Percentiles rank a stretch among this genome's conserved stretches.
Evolutionary conservation across 352 stramenopile species (phyloP).

Genomic region (Phytopythium sindhum): DNA sequence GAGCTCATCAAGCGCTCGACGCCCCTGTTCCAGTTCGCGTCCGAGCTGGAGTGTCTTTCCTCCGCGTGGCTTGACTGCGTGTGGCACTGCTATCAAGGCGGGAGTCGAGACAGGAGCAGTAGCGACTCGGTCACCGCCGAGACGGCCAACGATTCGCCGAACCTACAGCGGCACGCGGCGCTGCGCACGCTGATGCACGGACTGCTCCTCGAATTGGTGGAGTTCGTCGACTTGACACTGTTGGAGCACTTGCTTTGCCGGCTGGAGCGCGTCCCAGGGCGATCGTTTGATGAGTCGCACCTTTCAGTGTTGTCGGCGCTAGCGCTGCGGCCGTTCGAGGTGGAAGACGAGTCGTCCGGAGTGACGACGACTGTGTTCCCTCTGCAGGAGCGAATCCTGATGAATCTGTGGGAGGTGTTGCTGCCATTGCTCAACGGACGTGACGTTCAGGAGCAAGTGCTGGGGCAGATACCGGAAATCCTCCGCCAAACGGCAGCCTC

Average conservation of each 20-base stretch:
- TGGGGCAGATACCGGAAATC: slow-evolving; percentile 37
- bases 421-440: slow-evolving; percentile 16
- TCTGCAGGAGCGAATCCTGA: slow-evolving; percentile 31
- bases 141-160: background rate
- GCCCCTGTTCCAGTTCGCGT: slow-evolving; percentile 59
- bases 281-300: slow-evolving; percentile 25
- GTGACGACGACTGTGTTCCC: background rate
- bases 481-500: slow-evolving; percentile 9
- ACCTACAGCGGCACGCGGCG: slow-evolving; percentile 42
- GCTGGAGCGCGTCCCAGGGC: slow-evolving; percentile 15
- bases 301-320: slow-evolving; percentile 31
- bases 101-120: slow-evolving; percentile 4
- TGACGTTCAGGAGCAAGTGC: slow-evolving; percentile 25
- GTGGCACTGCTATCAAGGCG: slow-evolving; percentile 51
- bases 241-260: slow-evolving; percentile 28
- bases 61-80: slow-evolving; percentile 45
- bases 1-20: slow-evolving; percentile 63
- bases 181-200: slow-evolving; percentile 36
- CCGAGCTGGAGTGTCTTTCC: slow-evolving; percentile 27
- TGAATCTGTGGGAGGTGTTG: slow-evolving; percentile 37
- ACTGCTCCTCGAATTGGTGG: slow-evolving; percentile 52
- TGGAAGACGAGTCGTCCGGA: background rate
- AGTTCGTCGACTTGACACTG: slow-evolving; percentile 38
- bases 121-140: background rate
- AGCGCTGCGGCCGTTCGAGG: slow-evolving; percentile 19